Conservation (phyloP, 306 rosid genomes). For the Albizia julibrissin region DNA sequence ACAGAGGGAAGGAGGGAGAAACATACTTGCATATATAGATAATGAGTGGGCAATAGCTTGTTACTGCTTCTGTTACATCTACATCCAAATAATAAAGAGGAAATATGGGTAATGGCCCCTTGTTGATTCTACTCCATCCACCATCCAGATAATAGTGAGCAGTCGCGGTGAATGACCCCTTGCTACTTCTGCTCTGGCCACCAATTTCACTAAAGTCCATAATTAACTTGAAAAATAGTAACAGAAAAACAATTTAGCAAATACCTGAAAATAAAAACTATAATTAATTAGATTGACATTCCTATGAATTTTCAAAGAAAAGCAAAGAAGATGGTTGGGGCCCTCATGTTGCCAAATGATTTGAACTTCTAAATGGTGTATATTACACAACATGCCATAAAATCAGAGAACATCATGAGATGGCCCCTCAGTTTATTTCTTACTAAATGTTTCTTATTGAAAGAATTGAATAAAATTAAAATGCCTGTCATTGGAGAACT, state of each 20-base stretch:
- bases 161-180: conserved; percentile 30
- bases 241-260: neutral
- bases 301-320: neutral
- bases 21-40: conserved; percentile 63
- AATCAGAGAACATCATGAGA: neutral
- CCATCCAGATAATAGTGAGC: conserved; percentile 44
- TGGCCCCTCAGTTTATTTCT: neutral
- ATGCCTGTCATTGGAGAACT: too few species aligned
- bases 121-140: conserved; percentile 36
- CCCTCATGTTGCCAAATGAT: neutral
- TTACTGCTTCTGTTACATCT: too few species aligned
- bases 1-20: conserved; percentile 1
- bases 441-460: too few species aligned
- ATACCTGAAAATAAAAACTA: too few species aligned
- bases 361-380: neutral
- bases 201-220: too few species aligned
- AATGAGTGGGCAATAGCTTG: too few species aligned
- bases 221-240: too few species aligned
- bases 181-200: conserved; percentile 33
- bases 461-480: too few species aligned
- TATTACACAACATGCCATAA: neutral
- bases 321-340: neutral
- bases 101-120: conserved; percentile 33
- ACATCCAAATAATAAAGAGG: too few species aligned
- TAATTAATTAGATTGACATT: neutral